Conservation (phyloP, 2,329 filamentous ascomycete genomes). For the Botrytis paeoniae region DNA sequence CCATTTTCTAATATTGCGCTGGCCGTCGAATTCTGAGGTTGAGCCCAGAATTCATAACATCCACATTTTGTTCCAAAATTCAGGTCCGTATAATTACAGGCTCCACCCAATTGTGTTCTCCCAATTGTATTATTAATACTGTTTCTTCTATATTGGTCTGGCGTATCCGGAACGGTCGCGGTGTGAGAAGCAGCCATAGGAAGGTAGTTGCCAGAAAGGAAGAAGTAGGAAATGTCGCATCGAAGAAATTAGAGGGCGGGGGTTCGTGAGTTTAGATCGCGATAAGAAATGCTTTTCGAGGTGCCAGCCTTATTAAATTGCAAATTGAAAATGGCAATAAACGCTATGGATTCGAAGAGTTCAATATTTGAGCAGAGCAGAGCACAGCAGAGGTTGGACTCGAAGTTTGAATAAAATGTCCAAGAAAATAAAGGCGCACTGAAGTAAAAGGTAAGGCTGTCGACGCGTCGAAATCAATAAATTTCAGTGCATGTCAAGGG, state of each 20-base stretch:
- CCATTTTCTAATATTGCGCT: constrained; percentile 10
- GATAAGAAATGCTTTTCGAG: neutral
- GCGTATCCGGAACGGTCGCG: constrained; percentile 32
- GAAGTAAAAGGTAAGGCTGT: constrained; percentile 21
- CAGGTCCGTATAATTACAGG: constrained; percentile 51
- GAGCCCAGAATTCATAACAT: constrained; percentile 51
- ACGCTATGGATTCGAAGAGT: neutral
- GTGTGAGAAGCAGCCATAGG: constrained; percentile 33
- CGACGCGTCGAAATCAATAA: constrained; percentile 31
- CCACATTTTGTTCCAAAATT: constrained; percentile 47
- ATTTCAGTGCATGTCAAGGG: constrained; percentile 10
- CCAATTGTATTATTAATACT: constrained; percentile 27
- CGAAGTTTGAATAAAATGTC: neutral
- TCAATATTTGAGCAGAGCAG: neutral
- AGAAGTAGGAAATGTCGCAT: constrained; percentile 28
- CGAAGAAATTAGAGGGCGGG: constrained; percentile 17
- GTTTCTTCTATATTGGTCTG: constrained; percentile 31
- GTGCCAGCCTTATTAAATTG: constrained; percentile 4
- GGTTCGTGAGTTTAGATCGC: neutral
- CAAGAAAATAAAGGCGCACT: constrained; percentile 21
- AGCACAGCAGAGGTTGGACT: neutral
- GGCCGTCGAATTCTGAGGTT: constrained; percentile 34
- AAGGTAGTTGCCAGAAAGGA: constrained; percentile 24
- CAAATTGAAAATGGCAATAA: neutral
- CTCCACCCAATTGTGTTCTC: constrained; percentile 43